Evolutionary conservation across 2,329 filamentous ascomycete species (phyloP).

Genomic region (Geosmithia morbida): DNA sequence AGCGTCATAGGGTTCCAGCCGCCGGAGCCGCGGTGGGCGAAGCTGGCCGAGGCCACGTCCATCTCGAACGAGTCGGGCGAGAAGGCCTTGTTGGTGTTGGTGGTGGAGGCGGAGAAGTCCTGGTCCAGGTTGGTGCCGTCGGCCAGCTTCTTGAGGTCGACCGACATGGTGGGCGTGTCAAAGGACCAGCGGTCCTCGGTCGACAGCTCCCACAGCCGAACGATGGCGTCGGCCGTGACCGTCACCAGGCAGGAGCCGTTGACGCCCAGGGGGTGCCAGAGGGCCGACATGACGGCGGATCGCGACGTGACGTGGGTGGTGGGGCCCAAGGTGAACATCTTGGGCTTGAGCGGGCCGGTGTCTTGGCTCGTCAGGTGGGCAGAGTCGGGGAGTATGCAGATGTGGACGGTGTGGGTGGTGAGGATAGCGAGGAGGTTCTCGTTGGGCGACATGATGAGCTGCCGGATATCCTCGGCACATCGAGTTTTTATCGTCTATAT

Average conservation of each 20-base stretch:
- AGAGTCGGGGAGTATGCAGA: conserved; percentile 71
- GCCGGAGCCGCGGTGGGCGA: conserved; percentile 50
- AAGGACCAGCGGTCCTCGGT: conserved; percentile 77
- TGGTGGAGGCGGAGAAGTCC: conserved; percentile 65
- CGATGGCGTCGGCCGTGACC: conserved; percentile 73
- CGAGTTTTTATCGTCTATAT: conserved; percentile 59
- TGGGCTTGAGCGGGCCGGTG: conserved; percentile 56
- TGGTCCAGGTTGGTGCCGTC: conserved; percentile 73
- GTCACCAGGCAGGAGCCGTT: conserved; percentile 74
- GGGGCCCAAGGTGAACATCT: conserved; percentile 82
- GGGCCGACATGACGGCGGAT: conserved; percentile 60
- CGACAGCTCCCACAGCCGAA: conserved; percentile 83
- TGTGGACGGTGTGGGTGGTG: conserved; percentile 76
- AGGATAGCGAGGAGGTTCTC: conserved; percentile 72
- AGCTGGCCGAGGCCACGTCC: conserved; percentile 82
- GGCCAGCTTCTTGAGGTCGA: conserved; percentile 79
- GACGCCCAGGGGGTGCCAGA: conserved; percentile 90
- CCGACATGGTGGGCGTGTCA: conserved; percentile 64
- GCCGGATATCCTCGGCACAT: conserved; percentile 68
- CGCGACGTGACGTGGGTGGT: conserved; percentile 84
- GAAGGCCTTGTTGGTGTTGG: conserved; percentile 64
- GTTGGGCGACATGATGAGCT: conserved; percentile 73
- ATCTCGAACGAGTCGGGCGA: conserved; percentile 86
- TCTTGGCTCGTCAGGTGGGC: conserved; percentile 61
- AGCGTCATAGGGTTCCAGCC: conserved; percentile 95